Conservation (phyloP, 148 eudicot species). For the Beta vulgaris region DNA sequence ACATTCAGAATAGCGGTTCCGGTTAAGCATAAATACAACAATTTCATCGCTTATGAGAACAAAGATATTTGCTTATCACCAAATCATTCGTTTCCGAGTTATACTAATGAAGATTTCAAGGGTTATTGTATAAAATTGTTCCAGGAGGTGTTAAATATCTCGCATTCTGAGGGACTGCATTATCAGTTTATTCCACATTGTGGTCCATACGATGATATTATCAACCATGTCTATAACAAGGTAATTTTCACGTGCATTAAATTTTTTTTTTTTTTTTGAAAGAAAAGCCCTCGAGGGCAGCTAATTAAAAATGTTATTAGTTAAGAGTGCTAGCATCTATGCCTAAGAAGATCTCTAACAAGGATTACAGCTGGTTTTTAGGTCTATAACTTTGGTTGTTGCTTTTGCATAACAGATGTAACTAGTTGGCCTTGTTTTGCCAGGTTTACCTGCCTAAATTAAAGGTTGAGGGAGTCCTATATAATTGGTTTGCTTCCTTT, state of each 20-base stretch:
- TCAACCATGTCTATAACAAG: slow-evolving; percentile 30
- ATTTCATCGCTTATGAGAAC: slow-evolving; percentile 22
- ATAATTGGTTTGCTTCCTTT: too few relatives aligned
- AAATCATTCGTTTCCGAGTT: too few relatives aligned
- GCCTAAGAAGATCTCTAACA: too few relatives aligned
- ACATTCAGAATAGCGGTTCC: slow-evolving; percentile 46
- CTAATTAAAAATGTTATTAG: too few relatives aligned
- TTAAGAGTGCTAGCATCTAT: too few relatives aligned
- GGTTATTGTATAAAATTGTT: slow-evolving; percentile 39
- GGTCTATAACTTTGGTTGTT: too few relatives aligned
- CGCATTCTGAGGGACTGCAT: slow-evolving; percentile 32
- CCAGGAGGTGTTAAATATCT: slow-evolving; percentile 14
- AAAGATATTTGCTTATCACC: not conserved
- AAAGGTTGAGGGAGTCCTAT: too few relatives aligned
- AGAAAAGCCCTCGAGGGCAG: too few relatives aligned
- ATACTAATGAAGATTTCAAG: not conserved
- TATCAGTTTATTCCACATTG: slow-evolving; percentile 25
- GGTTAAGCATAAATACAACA: slow-evolving; percentile 24
- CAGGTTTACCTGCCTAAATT: too few relatives aligned
- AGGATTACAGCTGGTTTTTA: too few relatives aligned
- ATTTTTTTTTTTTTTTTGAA: not conserved
- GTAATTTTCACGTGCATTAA: slow-evolving; percentile 20
- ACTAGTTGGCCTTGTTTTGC: too few relatives aligned
- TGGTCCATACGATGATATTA: slow-evolving; percentile 33
- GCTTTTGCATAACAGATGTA: too few relatives aligned